Percentiles rank a stretch among this genome's conserved stretches.
Conservation (phyloP, 2,329 filamentous ascomycete species). For the Apiospora kogelbergensis region DNA sequence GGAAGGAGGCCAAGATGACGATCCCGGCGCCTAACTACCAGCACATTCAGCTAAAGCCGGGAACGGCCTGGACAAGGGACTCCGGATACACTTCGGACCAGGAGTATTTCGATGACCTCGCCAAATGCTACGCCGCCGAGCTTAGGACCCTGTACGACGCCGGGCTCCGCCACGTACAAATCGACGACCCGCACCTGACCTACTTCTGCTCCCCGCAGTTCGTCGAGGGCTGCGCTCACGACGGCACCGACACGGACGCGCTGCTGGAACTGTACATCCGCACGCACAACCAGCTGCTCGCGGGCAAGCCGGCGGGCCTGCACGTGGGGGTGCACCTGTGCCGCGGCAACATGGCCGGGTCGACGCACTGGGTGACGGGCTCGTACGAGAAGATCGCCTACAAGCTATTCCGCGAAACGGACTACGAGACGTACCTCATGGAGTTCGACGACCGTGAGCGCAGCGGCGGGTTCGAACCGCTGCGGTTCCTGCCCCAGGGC, state of each 20-base stretch:
- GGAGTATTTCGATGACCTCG: constrained; percentile 55
- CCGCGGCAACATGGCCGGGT: constrained; percentile 46
- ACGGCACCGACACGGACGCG: constrained; percentile 49
- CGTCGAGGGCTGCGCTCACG: constrained; percentile 55
- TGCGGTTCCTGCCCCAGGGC: constrained; percentile 44
- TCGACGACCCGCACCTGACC: constrained; percentile 55
- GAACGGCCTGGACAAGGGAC: constrained; percentile 45
- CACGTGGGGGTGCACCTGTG: constrained; percentile 66
- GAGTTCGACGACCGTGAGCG: constrained; percentile 51
- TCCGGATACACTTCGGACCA: constrained; percentile 50
- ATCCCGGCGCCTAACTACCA: constrained; percentile 64
- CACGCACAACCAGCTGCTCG: constrained; percentile 60
- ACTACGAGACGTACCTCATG: constrained; percentile 52
- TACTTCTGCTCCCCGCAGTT: constrained; percentile 60
- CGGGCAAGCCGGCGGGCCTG: constrained; percentile 53
- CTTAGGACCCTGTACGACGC: constrained; percentile 52
- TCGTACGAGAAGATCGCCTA: constrained; percentile 51
- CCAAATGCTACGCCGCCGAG: constrained; percentile 52
- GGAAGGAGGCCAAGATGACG: constrained; percentile 63
- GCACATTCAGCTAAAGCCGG: constrained; percentile 59
- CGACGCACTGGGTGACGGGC: constrained; percentile 50
- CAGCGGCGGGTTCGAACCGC: constrained; percentile 49
- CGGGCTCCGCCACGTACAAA: constrained; percentile 53
- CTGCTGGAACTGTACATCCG: constrained; percentile 61
- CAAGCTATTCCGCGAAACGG: constrained; percentile 48